Base-by-base conservation (phyloP, 768 basidiomycete genomes). In the Roridomyces roridus region DNA sequence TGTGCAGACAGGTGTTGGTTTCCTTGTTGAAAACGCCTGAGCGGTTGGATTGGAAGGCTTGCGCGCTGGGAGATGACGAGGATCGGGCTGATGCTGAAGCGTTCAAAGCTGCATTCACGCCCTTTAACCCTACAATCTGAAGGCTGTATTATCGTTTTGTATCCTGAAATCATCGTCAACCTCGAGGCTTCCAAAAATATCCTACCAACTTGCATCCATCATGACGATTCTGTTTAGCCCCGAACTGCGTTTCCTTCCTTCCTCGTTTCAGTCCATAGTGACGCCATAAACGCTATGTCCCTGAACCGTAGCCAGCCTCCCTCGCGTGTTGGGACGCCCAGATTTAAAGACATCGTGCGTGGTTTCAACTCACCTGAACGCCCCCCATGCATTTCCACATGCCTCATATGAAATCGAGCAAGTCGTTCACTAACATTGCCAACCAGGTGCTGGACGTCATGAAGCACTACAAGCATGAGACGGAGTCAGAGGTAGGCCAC, bases 21-120 rank as follows among this genome's bases (percentile, higher is more conserved):
- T 78, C 83, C 31, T 71, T 98, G n/a, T 67, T 98, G 51, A 86
- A 81, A 15, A 83, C 85, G 51, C 87, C 88, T 1, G 85, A 94
- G 18, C 82, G 96, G 43, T 76, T 90, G 46, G 96, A 98, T 67
- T 99, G 96, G 96, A 96, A 94, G 69, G 83, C 80, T 1, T 99
- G 96, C 68, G 78, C 83, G 65, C 82, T 93, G 60, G 73, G 86
- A 9, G 94, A 96, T 55, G 89, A 87, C 14, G 92, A 94, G 65
- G 96, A 98, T 67, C 88, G 78, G 67, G 85, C 82, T 10, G 96
- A 98, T 70, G 92, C 86, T 1, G 76, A 86, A 55, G 81, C 83
- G 40, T 97, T 99, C 75, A 98, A 96, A 67, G 72, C 79, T 29
- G 92, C 89, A 3, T 97, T 97, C 67, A 79, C 84, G 8, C 73